Evolutionary conservation across 257 asterid species (phyloP).

Genomic region (Scutellaria baicalensis): DNA sequence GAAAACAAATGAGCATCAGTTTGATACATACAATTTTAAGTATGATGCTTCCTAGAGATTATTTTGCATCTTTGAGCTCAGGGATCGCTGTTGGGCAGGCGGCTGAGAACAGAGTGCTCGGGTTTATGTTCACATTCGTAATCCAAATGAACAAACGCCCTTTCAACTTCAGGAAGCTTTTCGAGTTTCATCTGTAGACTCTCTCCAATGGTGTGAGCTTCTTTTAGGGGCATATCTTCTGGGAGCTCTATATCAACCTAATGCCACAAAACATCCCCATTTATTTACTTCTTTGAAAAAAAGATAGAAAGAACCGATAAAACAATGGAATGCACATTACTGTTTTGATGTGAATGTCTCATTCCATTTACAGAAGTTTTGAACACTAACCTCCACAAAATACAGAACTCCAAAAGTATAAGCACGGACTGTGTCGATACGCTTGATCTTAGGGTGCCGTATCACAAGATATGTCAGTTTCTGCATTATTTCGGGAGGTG

Average conservation of each 20-base stretch:
- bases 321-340: neutral
- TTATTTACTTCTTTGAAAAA: neutral
- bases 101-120: constrained; percentile 70
- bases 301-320: neutral
- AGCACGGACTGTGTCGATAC: constrained; percentile 88
- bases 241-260: constrained; percentile 93
- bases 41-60: neutral
- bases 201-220: constrained; percentile 84
- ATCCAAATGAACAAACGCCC: constrained; percentile 89
- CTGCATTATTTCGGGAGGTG: constrained; percentile 72
- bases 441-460: constrained; percentile 75
- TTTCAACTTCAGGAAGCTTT: constrained; percentile 80
- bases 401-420: constrained; percentile 88
- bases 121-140: constrained; percentile 85
- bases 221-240: constrained; percentile 73
- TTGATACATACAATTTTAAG: neutral
- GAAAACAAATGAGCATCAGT: neutral
- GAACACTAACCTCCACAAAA: constrained; percentile 77
- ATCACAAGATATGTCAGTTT: constrained; percentile 76
- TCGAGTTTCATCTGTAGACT: constrained; percentile 71
- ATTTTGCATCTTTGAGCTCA: constrained; percentile 10
- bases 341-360: neutral
- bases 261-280: neutral
- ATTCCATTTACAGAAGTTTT: neutral
- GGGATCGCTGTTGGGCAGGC: constrained; percentile 72